These are phyloP conservation scores for Phytophthora chlamydospora DNA, from an alignment of 352 stramenopile species.

Conservation along the genomic window DNA sequence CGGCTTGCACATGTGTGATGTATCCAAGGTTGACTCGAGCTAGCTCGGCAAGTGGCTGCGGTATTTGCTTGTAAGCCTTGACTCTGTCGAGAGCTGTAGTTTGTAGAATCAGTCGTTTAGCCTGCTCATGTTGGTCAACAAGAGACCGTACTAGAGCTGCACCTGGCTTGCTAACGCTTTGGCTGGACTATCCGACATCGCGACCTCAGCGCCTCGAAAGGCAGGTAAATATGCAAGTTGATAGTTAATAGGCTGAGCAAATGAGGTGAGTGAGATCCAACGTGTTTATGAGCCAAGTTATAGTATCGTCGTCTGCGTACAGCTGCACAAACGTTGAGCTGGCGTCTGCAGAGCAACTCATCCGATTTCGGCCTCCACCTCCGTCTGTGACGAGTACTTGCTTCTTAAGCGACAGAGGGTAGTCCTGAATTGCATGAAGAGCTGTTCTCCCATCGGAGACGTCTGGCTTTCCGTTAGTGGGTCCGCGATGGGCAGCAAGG, in stretches of 20 bases:
- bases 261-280: neutral
- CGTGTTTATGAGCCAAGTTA: neutral
- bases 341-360: neutral
- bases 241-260: neutral
- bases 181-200: neutral
- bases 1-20: neutral
- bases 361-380: neutral
- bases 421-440: constrained; percentile 2
- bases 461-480: constrained; percentile 1
- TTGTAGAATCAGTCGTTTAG: neutral
- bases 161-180: neutral
- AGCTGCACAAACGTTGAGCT: no score
- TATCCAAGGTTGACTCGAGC: neutral
- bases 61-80: constrained; percentile 1
- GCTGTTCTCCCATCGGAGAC: neutral
- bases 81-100: neutral
- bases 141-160: neutral
- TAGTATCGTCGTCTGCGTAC: constrained; percentile 1
- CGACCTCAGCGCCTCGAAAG: neutral
- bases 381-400: neutral
- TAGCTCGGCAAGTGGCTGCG: neutral
- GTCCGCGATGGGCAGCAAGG: no score
- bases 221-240: constrained; percentile 2
- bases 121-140: neutral
- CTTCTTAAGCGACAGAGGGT: neutral